phyloP scores from a whole-genome alignment of 306 rosid genomes.

The Comarum palustre region DNA sequence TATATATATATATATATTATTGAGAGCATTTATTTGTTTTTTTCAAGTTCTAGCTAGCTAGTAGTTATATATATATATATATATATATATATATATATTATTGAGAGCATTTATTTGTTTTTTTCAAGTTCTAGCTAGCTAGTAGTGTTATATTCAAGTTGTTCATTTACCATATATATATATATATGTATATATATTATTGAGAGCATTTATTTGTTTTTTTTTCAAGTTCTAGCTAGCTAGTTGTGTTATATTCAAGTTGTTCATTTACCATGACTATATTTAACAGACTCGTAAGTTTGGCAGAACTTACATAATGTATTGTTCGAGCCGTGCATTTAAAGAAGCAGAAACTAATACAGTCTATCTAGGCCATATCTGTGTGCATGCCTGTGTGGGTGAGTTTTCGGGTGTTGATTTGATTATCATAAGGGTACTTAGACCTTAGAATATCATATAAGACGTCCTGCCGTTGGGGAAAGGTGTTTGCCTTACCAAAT shows the following conservation, averaged over 20 bases:
- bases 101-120: not conserved
- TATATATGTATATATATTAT: not conserved
- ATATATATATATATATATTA: not conserved
- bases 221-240: not conserved
- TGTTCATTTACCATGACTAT: not conserved
- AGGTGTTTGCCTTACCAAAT: not conserved
- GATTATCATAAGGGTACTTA: not conserved
- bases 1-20: not conserved
- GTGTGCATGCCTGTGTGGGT: not conserved
- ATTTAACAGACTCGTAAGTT: not conserved
- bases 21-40: constrained; percentile 1
- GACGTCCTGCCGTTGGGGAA: not conserved
- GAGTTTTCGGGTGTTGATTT: not conserved
- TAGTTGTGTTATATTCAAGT: not conserved
- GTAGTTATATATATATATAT: too few species aligned
- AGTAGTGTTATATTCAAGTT: not conserved
- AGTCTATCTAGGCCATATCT: not conserved
- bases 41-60: not conserved
- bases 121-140: not conserved
- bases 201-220: constrained; percentile 1
- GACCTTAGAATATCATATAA: not conserved
- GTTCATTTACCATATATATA: not conserved
- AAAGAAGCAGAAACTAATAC: not conserved
- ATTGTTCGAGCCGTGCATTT: constrained; percentile 2
- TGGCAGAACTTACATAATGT: not conserved